Conservation (phyloP, 495 filamentous ascomycete species). For the Choiromyces venosus region DNA sequence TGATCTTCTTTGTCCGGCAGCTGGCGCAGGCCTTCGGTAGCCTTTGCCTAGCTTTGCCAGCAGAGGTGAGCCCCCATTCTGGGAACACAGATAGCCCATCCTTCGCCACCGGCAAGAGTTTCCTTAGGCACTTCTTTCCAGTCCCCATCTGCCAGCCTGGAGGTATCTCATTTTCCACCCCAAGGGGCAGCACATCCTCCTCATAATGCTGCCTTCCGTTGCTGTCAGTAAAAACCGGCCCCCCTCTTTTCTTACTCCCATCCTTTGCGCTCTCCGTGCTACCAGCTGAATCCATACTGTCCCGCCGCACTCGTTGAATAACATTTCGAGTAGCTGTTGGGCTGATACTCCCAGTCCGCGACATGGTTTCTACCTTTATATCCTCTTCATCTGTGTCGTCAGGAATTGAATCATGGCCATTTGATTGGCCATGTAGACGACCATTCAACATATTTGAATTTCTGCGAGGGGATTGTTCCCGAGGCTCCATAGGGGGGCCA, state of each 20-base stretch:
- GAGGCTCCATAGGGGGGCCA: conserved; percentile 7
- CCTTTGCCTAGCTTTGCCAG: conserved; percentile 40
- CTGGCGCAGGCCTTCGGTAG: conserved; percentile 40
- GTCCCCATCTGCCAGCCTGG: conserved; percentile 36
- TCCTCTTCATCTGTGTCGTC: conserved; percentile 34
- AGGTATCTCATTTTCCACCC: conserved; percentile 25
- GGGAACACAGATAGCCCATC: conserved; percentile 41
- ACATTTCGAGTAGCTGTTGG: conserved; percentile 23
- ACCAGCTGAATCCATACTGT: conserved; percentile 29
- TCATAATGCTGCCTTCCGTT: conserved; percentile 38
- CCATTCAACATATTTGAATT: conserved; percentile 14
- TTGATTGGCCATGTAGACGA: conserved; percentile 9
- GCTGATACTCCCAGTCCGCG: conserved; percentile 31
- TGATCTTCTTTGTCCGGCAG: conserved; percentile 42
- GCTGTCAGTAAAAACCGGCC: conserved; percentile 31
- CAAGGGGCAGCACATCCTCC: conserved; percentile 35
- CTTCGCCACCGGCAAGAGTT: conserved; percentile 33
- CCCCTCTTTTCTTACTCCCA: conserved; percentile 38
- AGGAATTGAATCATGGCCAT: conserved; percentile 14
- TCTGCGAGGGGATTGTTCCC: conserved; percentile 15
- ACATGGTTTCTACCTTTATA: conserved; percentile 36
- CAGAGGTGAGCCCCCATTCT: conserved; percentile 42
- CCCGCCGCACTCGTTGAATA: conserved; percentile 17
- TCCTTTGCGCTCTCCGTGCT: conserved; percentile 27
- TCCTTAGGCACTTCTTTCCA: conserved; percentile 38